Percentiles rank a stretch among this genome's conserved stretches.
Evolutionary conservation across 495 filamentous ascomycete species (phyloP).

Genomic region (Talaromyces proteolyticus): DNA sequence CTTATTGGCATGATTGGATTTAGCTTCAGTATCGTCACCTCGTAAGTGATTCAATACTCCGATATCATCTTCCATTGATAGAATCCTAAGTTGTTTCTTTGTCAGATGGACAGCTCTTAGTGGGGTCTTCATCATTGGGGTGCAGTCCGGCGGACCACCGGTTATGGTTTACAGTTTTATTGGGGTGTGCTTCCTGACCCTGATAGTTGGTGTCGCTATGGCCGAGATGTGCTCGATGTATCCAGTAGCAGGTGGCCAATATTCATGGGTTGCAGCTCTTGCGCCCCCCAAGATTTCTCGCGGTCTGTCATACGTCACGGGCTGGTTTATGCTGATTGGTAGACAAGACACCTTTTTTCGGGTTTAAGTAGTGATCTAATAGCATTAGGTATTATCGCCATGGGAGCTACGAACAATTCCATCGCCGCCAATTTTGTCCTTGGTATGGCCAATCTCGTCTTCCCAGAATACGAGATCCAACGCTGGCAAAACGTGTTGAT

Average conservation of each 20-base stretch:
- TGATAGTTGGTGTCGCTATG: conserved; percentile 52
- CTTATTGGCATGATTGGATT: conserved; percentile 55
- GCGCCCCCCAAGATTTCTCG: conserved; percentile 45
- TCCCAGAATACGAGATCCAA: conserved; percentile 46
- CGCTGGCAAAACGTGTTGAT: conserved; percentile 54
- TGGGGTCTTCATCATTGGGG: conserved; percentile 51
- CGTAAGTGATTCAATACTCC: conserved; percentile 13
- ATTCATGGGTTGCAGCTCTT: conserved; percentile 50
- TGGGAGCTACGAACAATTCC: conserved; percentile 55
- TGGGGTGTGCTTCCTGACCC: conserved; percentile 39
- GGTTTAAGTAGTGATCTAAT: neutral
- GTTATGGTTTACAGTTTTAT: conserved; percentile 55
- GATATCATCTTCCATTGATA: neutral
- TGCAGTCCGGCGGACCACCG: conserved; percentile 48
- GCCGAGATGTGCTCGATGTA: conserved; percentile 53
- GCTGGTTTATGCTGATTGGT: conserved; percentile 51
- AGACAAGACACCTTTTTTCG: neutral
- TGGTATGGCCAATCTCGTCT: conserved; percentile 47
- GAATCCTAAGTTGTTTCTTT: no score
- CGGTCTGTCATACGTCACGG: conserved; percentile 41
- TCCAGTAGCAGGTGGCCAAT: conserved; percentile 49
- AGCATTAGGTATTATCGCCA: conserved; percentile 40
- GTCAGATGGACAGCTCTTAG: conserved; percentile 49
- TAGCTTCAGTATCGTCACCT: conserved; percentile 52
- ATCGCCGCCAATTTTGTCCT: conserved; percentile 51